Conservation (phyloP, 371 early-diverging fungal species). For the Mortierella sp. region DNA sequence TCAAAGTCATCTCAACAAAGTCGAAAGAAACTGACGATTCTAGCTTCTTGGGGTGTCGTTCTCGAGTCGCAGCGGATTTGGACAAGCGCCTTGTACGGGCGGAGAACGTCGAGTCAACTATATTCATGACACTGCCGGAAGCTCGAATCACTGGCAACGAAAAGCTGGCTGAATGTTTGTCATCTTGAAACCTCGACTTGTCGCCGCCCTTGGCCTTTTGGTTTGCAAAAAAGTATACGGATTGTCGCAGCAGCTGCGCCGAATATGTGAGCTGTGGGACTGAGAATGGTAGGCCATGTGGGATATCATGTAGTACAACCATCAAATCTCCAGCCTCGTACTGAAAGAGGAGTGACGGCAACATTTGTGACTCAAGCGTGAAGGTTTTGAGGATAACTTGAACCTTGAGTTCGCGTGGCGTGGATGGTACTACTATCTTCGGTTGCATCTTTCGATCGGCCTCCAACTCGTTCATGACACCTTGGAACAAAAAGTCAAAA, state of each 20-base stretch:
- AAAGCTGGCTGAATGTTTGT: constrained; percentile 63
- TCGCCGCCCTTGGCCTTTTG: constrained; percentile 34
- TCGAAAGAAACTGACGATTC: constrained; percentile 73
- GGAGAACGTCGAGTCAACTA: constrained; percentile 28
- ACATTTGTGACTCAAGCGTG: constrained; percentile 70
- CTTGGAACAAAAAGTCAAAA: constrained; percentile 81
- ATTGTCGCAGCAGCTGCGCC: constrained; percentile 69
- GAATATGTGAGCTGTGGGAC: constrained; percentile 62
- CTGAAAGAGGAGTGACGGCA: constrained; percentile 74
- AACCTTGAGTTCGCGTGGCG: constrained; percentile 66
- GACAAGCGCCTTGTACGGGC: constrained; percentile 36
- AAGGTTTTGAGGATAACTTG: constrained; percentile 75
- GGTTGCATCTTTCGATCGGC: constrained; percentile 61
- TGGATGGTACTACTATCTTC: constrained; percentile 28
- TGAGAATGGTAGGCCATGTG: constrained; percentile 52
- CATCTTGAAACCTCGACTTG: constrained; percentile 32
- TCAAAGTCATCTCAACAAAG: constrained; percentile 72
- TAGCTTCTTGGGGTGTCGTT: constrained; percentile 57
- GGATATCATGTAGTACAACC: constrained; percentile 63
- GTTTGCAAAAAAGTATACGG: constrained; percentile 65
- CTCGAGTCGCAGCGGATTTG: constrained; percentile 37
- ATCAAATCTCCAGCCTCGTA: constrained; percentile 73
- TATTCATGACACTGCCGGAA: constrained; percentile 64
- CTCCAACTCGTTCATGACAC: constrained; percentile 79
- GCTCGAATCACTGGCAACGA: constrained; percentile 72